Evolutionary conservation across 352 stramenopile genomes (phyloP).

Genomic region (Pythium coloratum): DNA sequence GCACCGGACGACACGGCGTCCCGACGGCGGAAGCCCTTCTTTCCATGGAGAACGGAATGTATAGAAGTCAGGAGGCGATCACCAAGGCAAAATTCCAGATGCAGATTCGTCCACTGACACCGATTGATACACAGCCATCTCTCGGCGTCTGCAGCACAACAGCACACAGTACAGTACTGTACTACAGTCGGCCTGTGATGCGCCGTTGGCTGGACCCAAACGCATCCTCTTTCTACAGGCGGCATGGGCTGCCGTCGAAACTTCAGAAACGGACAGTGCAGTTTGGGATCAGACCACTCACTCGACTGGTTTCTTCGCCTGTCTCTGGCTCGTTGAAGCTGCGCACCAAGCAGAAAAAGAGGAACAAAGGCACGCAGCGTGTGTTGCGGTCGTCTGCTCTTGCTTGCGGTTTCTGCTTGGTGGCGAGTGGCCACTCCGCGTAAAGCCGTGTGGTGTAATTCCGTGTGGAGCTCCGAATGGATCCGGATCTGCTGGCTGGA

Average conservation of each 20-base stretch:
- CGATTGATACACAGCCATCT: neutral
- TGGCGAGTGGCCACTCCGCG: neutral
- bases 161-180: too few species aligned
- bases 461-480: neutral
- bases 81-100: neutral
- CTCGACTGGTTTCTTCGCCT: neutral
- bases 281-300: neutral
- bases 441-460: neutral
- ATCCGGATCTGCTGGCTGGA: neutral
- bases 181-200: neutral
- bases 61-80: too few species aligned
- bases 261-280: constrained; percentile 4
- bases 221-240: neutral
- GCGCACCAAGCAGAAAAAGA: constrained; percentile 3
- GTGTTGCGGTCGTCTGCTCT: neutral
- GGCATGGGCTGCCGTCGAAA: neutral
- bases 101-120: neutral
- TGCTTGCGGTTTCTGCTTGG: neutral
- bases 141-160: neutral
- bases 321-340: neutral
- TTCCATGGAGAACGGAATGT: too few species aligned
- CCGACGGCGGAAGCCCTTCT: neutral
- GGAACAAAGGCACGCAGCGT: neutral
- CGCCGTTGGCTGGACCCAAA: too few species aligned
- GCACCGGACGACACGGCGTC: neutral